Evolutionary conservation across 2,329 filamentous ascomycete genomes (phyloP).

Genomic region (Venturia carpophila): DNA sequence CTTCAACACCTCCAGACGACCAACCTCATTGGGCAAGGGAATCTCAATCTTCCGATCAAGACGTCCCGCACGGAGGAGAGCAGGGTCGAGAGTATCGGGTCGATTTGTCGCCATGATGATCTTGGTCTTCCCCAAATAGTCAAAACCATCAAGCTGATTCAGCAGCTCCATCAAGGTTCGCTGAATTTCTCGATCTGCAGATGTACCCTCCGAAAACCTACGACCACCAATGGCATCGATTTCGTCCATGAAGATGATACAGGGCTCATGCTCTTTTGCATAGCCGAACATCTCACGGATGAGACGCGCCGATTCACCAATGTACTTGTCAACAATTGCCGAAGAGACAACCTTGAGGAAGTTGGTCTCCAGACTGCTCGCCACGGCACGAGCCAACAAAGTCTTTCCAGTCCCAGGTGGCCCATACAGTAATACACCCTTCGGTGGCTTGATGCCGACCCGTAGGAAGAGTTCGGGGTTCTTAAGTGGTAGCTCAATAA

Average conservation of each 20-base stretch:
- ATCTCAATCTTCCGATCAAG: constrained; percentile 98
- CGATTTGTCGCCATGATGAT: constrained; percentile 99
- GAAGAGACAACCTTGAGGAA: constrained; percentile 99
- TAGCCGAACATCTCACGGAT: constrained; percentile 99
- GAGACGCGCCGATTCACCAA: constrained; percentile 91
- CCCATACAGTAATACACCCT: constrained; percentile 92
- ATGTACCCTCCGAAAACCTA: constrained; percentile 94
- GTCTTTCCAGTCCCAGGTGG: constrained; percentile 97
- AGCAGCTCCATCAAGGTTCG: constrained; percentile 97
- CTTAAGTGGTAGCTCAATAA: constrained; percentile 95
- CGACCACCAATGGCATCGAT: constrained; percentile 97
- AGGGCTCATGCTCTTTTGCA: constrained; percentile 97
- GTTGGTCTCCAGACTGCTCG: constrained; percentile 94
- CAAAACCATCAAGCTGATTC: constrained; percentile 97
- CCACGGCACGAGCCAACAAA: constrained; percentile 84
- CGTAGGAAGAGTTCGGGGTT: constrained; percentile 95
- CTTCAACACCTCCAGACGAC: constrained; percentile 93
- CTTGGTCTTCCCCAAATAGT: constrained; percentile 98
- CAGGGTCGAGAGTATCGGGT: constrained; percentile 91
- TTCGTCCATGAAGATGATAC: constrained; percentile 99
- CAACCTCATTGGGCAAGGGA: constrained; percentile 91
- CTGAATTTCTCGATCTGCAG: constrained; percentile 95
- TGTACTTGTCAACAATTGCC: constrained; percentile 99
- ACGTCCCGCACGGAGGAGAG: constrained; percentile 82
- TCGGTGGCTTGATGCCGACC: constrained; percentile 97